These are phyloP conservation scores for Chlorella sp. DNA, from an alignment of 139 green algal species.

Conservation along the genomic window DNA sequence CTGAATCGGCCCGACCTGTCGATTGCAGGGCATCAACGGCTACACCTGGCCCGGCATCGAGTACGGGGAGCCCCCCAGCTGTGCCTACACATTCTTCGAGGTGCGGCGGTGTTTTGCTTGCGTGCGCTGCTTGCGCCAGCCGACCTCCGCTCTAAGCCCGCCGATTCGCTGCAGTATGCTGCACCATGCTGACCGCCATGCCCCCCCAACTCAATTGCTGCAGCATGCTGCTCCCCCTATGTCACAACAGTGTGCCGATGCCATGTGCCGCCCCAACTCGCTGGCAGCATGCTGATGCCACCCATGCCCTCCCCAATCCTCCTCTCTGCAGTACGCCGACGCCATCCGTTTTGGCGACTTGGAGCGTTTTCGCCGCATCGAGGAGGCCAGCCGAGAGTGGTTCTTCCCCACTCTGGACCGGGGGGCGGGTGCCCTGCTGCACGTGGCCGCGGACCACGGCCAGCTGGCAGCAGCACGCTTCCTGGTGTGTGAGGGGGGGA, in stretches of 20 bases:
- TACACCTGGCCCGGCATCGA: constrained; percentile 66
- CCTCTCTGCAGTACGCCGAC: constrained; percentile 52
- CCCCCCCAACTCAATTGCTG: no score
- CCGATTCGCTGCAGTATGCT: background rate
- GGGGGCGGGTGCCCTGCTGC: constrained; percentile 48
- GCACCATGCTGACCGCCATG: no score
- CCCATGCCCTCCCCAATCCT: background rate
- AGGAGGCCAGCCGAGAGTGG: constrained; percentile 40
- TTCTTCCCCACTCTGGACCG: constrained; percentile 51
- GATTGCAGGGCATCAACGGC: constrained; percentile 49
- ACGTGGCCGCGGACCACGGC: constrained; percentile 55
- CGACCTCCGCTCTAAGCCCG: no score
- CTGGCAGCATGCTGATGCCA: no score
- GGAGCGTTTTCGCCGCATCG: constrained; percentile 36
- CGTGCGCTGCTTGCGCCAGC: no score
- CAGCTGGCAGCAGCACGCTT: constrained; percentile 39
- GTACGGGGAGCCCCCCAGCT: constrained; percentile 48
- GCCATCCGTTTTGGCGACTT: constrained; percentile 51
- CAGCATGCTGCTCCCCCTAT: background rate
- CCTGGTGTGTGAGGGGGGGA: constrained; percentile 4
- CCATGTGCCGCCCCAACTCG: no score
- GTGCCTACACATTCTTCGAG: constrained; percentile 59
- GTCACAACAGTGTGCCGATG: no score
- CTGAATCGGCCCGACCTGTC: background rate
- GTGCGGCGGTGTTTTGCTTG: no score